A percentile compares a stretch with the other conserved stretches of the same genome.
Conservation (phyloP, 768 basidiomycete species). For the Omphalotus guepiniiformis region DNA sequence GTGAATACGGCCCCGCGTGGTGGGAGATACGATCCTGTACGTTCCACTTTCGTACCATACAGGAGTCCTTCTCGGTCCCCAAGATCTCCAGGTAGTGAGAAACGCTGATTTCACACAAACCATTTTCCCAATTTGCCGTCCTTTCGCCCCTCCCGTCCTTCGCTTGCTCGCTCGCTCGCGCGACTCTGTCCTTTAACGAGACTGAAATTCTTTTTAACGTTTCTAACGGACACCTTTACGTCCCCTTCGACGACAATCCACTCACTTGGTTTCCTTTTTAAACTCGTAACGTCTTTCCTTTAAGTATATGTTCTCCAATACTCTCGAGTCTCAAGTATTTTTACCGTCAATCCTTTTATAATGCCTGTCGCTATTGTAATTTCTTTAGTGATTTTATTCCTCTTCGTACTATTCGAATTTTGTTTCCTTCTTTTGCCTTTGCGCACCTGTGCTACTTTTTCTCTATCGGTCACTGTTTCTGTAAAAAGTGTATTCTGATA, state of each 20-base stretch:
- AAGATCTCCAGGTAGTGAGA: too few relatives aligned
- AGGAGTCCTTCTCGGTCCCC: too few relatives aligned
- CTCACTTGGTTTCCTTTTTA: too few relatives aligned
- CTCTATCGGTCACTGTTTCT: background rate
- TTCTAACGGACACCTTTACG: too few relatives aligned
- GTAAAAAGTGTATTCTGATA: background rate
- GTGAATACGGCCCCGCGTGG: slow-evolving; percentile 28
- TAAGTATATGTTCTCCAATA: too few relatives aligned
- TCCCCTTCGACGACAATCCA: too few relatives aligned
- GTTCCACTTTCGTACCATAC: slow-evolving; percentile 38
- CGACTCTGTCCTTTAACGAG: background rate
- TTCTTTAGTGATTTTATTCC: background rate
- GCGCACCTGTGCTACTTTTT: background rate
- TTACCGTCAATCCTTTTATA: too few relatives aligned
- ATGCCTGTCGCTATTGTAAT: background rate
- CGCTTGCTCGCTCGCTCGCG: background rate
- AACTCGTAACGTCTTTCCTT: too few relatives aligned
- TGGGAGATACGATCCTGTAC: slow-evolving; percentile 52
- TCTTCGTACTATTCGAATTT: background rate
- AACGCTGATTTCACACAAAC: too few relatives aligned
- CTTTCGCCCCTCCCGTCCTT: slow-evolving; percentile 8
- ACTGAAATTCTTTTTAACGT: too few relatives aligned
- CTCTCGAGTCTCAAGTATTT: too few relatives aligned
- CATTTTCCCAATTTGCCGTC: slow-evolving; percentile 6
- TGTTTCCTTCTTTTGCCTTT: background rate